These are phyloP conservation scores for Kurtzmaniella fragi DNA, from an alignment of 805 yeast genomes.

Conservation along the genomic window DNA sequence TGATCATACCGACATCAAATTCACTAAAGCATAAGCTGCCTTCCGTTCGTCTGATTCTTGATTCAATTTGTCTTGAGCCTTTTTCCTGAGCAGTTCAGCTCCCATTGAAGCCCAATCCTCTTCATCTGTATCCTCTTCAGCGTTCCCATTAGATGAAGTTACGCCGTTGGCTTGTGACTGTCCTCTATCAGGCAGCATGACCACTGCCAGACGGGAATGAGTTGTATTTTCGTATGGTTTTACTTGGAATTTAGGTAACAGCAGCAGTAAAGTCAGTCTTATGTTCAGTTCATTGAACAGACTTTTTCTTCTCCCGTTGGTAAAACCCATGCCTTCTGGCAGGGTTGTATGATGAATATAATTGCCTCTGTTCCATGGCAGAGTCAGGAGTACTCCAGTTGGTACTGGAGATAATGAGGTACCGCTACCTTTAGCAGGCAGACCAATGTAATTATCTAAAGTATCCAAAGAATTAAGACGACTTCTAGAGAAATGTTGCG, in stretches of 20 bases:
- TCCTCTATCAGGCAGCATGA: background rate
- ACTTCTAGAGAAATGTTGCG: constrained; percentile 31
- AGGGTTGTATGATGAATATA: constrained; percentile 11
- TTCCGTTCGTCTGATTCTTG: constrained; percentile 37
- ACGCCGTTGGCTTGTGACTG: constrained; percentile 1
- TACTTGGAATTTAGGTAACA: constrained; percentile 10
- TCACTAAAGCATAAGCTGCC: constrained; percentile 65
- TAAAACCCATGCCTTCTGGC: constrained; percentile 16
- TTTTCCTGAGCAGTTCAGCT: constrained; percentile 55
- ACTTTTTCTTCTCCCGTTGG: constrained; percentile 27
- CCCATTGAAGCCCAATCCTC: constrained; percentile 96
- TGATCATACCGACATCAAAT: constrained; percentile 36
- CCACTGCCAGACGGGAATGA: constrained; percentile 10
- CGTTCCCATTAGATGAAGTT: background rate
- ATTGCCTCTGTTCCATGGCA: constrained; percentile 16
- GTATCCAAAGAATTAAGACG: constrained; percentile 39
- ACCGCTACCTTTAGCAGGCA: constrained; percentile 35
- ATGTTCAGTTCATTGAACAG: constrained; percentile 39
- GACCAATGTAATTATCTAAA: constrained; percentile 35
- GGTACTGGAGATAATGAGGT: constrained; percentile 34
- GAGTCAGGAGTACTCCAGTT: constrained; percentile 12
- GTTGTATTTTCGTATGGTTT: constrained; percentile 9
- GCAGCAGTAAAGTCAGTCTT: constrained; percentile 21
- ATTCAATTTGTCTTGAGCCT: background rate
- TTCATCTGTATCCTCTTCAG: constrained; percentile 79